phyloP scores from a whole-genome alignment of 225 moss, liverwort and hornwort genomes.

The Lunularia cruciata region DNA sequence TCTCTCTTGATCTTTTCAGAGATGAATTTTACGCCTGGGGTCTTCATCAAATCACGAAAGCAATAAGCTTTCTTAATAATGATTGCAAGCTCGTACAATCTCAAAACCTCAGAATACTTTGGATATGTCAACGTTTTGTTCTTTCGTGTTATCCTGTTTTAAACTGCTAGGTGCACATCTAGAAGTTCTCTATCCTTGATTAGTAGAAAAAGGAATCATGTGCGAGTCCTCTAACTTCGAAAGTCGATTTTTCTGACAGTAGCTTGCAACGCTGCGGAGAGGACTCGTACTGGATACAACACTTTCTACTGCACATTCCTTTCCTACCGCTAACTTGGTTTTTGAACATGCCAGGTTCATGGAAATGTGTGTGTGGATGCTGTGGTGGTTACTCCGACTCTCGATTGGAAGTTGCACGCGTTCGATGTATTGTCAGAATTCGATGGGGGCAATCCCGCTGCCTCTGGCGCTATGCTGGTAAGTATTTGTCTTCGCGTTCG shows the following conservation, averaged over 20 bases:
- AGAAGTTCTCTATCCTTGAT: no score
- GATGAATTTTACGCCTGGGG: constrained; percentile 99
- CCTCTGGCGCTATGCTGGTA: constrained; percentile 88
- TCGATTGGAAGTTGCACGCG: constrained; percentile 95
- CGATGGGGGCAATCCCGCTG: constrained; percentile 83
- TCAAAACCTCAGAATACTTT: background rate
- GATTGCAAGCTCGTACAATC: constrained; percentile 86
- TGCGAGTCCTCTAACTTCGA: no score
- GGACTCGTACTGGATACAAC: no score
- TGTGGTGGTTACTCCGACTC: constrained; percentile 83
- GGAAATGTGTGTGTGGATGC: constrained; percentile 92
- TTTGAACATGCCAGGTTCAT: constrained; percentile 59
- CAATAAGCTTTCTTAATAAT: constrained; percentile 96
- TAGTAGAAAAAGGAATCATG: no score
- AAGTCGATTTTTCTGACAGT: no score
- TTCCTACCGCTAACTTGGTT: no score
- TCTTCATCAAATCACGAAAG: constrained; percentile 86
- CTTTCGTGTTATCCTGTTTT: no score
- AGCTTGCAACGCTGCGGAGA: no score
- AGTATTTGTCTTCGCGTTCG: constrained; percentile 16
- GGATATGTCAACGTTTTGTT: no score
- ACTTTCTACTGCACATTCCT: no score
- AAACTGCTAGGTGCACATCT: no score
- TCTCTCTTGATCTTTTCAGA: constrained; percentile 52
- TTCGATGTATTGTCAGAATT: constrained; percentile 94